These are phyloP conservation scores for Diaporthe sp. DNA, from an alignment of 2,329 filamentous ascomycete species.

Conservation along the genomic window DNA sequence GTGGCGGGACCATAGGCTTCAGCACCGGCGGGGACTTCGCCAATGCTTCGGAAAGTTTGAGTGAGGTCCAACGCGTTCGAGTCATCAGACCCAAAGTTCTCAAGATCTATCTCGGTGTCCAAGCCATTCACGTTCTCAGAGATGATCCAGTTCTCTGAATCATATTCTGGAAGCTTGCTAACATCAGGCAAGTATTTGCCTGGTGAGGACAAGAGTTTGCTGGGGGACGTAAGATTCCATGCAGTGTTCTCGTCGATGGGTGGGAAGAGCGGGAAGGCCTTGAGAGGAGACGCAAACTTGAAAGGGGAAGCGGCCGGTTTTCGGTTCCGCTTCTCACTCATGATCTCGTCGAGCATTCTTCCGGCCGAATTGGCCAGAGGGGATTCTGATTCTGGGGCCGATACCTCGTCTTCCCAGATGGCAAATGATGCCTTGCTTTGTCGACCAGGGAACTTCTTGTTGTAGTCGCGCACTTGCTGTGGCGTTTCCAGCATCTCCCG, in stretches of 20 bases:
- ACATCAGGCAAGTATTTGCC: conserved; percentile 60
- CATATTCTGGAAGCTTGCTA: conserved; percentile 47
- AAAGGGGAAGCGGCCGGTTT: conserved; percentile 35
- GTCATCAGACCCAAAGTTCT: conserved; percentile 36
- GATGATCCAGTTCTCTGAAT: conserved; percentile 36
- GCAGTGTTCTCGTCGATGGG: conserved; percentile 50
- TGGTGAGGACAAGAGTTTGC: conserved; percentile 68
- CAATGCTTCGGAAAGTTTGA: conserved; percentile 40
- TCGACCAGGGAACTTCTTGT: conserved; percentile 37
- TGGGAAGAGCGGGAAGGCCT: conserved; percentile 48
- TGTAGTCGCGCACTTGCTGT: conserved; percentile 39
- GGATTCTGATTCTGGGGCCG: conserved; percentile 36
- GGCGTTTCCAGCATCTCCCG: conserved; percentile 41
- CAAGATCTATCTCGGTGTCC: conserved; percentile 31
- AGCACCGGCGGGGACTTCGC: conserved; percentile 36
- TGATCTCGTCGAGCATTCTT: conserved; percentile 40
- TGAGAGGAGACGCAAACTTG: conserved; percentile 37
- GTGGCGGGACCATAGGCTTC: conserved; percentile 39
- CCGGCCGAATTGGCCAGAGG: conserved; percentile 40
- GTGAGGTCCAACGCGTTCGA: conserved; percentile 39
- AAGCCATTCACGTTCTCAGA: conserved; percentile 21
- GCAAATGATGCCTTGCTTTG: conserved; percentile 38
- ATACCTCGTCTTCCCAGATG: conserved; percentile 39
- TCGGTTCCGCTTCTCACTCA: conserved; percentile 41
- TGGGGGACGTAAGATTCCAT: conserved; percentile 66